These are phyloP conservation scores for Sporothrix luriei DNA, from an alignment of 2,329 filamentous ascomycete species.

Conservation along the genomic window DNA sequence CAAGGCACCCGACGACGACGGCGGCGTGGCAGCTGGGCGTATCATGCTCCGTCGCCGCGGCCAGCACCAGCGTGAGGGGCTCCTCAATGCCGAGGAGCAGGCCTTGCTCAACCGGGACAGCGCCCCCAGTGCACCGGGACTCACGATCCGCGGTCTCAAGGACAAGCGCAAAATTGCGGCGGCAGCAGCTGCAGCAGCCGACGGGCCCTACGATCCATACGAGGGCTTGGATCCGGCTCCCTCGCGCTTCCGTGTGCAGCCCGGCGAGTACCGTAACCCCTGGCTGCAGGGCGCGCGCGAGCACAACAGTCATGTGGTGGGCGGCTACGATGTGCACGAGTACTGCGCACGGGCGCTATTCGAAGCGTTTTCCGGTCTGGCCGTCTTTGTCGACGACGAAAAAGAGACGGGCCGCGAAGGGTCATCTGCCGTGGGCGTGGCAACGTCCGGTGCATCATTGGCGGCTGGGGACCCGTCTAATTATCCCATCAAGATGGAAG, in stretches of 20 bases:
- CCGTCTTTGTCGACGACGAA: slow-evolving; percentile 84
- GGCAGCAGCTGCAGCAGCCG: slow-evolving; percentile 51
- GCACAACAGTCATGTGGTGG: slow-evolving; percentile 68
- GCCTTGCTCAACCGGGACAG: slow-evolving; percentile 38
- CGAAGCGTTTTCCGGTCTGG: slow-evolving; percentile 87
- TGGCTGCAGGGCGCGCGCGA: slow-evolving; percentile 69
- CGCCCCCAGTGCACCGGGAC: slow-evolving; percentile 37
- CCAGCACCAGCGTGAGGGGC: slow-evolving; percentile 48
- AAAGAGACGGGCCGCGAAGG: slow-evolving; percentile 48
- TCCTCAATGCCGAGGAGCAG: slow-evolving; percentile 47
- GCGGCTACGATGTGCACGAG: slow-evolving; percentile 80
- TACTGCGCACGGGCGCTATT: slow-evolving; percentile 80
- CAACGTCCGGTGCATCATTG: slow-evolving; percentile 41
- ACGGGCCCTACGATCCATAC: slow-evolving; percentile 86
- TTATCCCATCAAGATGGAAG: slow-evolving; percentile 48
- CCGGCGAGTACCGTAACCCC: slow-evolving; percentile 69
- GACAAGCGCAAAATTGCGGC: slow-evolving; percentile 51
- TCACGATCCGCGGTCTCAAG: slow-evolving; percentile 80
- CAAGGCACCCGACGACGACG: slow-evolving; percentile 56
- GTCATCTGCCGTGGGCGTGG: slow-evolving; percentile 43
- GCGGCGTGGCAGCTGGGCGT: slow-evolving; percentile 52
- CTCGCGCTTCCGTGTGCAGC: slow-evolving; percentile 68
- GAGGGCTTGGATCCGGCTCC: slow-evolving; percentile 70
- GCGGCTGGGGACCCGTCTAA: slow-evolving; percentile 39
- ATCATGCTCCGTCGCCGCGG: slow-evolving; percentile 75